phyloP scores from a whole-genome alignment of 805 yeast species.

The Lipomyces sp. region DNA sequence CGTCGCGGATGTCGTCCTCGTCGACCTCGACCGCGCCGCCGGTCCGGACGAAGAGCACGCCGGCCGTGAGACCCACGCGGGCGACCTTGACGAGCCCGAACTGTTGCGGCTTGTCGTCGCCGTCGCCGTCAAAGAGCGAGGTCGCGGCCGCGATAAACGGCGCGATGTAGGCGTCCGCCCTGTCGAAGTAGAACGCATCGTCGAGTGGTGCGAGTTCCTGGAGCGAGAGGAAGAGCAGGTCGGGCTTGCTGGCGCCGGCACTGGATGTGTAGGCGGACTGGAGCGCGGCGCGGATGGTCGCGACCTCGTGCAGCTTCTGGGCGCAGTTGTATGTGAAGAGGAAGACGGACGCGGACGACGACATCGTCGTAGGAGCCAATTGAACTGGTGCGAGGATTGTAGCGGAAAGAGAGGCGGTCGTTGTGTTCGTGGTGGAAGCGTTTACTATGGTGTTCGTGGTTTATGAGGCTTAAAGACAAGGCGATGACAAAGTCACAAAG shows the following conservation, averaged over 20 bases:
- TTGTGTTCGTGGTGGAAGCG: no score
- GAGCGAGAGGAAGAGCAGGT: conserved; percentile 36
- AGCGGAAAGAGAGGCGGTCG: no score
- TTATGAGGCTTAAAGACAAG: no score
- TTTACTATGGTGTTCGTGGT: no score
- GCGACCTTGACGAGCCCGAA: conserved; percentile 21
- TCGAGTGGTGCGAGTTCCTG: conserved; percentile 41
- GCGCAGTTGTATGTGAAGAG: conserved; percentile 36
- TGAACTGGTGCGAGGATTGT: no score
- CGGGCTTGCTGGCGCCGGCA: conserved; percentile 24
- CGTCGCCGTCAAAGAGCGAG: conserved; percentile 21
- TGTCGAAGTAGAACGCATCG: conserved; percentile 34
- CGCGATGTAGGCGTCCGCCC: conserved; percentile 25
- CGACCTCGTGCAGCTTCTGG: conserved; percentile 27
- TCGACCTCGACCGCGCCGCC: conserved; percentile 45
- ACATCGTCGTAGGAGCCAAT: no score
- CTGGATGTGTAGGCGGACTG: background rate
- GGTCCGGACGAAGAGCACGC: conserved; percentile 32
- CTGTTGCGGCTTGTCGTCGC: conserved; percentile 8
- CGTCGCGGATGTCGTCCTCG: conserved; percentile 25
- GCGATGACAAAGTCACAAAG: no score
- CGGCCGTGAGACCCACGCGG: conserved; percentile 35
- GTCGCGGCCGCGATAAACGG: conserved; percentile 35
- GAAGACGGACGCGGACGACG: conserved; percentile 9
- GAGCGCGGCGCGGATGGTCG: conserved; percentile 12